A percentile compares a stretch with the other conserved stretches of the same genome.
Conservation (phyloP, 2,329 filamentous ascomycete genomes). For the Didymellaceae sp. region DNA sequence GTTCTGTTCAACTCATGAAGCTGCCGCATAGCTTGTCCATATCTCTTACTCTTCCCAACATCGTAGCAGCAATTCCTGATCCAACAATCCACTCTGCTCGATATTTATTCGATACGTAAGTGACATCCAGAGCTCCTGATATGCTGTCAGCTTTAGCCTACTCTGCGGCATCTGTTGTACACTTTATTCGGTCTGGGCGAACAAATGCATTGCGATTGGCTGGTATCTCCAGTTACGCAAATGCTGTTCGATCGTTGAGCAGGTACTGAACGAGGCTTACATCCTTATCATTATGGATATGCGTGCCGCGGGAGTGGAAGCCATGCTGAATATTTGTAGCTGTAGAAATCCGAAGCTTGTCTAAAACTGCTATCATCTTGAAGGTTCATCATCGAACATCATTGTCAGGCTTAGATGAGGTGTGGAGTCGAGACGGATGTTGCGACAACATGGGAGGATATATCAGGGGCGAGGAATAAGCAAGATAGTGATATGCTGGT, state of each 20-base stretch:
- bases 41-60: too few relatives aligned
- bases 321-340: too few relatives aligned
- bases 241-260: slow-evolving; percentile 42
- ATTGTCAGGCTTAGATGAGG: slow-evolving; percentile 37
- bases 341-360: too few relatives aligned
- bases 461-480: slow-evolving; percentile 14
- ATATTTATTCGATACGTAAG: too few relatives aligned
- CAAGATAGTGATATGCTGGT: slow-evolving; percentile 21
- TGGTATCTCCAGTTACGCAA: slow-evolving; percentile 39
- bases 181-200: slow-evolving; percentile 21
- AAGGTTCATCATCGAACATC: slow-evolving; percentile 38
- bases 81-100: too few relatives aligned
- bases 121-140: too few relatives aligned
- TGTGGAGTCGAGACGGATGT: slow-evolving; percentile 27
- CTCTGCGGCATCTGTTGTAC: too few relatives aligned
- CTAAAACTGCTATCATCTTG: slow-evolving; percentile 31
- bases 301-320: slow-evolving; percentile 40
- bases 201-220: too few relatives aligned
- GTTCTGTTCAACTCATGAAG: too few relatives aligned
- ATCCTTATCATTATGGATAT: slow-evolving; percentile 38
- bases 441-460: slow-evolving; percentile 16
- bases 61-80: too few relatives aligned
- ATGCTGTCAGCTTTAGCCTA: too few relatives aligned
- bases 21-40: too few relatives aligned
- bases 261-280: slow-evolving; percentile 45